Evolutionary conservation across 805 yeast genomes (phyloP).

Genomic region (Scheffersomyces coipomensis): DNA sequence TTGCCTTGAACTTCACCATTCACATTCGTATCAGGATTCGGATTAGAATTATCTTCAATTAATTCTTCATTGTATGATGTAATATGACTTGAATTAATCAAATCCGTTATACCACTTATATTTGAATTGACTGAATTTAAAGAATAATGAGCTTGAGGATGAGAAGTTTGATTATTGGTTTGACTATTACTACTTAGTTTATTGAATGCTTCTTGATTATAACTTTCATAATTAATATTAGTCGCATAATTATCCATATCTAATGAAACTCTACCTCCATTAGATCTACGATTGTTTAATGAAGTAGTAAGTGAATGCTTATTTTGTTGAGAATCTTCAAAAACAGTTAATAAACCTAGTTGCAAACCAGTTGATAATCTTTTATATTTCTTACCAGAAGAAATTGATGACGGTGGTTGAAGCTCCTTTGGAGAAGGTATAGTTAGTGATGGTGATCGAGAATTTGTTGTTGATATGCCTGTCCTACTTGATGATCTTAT

Average conservation of each 20-base stretch:
- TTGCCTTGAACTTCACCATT: conserved; percentile 5
- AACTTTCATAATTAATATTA: conserved; percentile 26
- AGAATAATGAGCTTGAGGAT: conserved; percentile 54
- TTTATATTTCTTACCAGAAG: conserved; percentile 21
- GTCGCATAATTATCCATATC: conserved; percentile 27
- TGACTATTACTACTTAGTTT: conserved; percentile 24
- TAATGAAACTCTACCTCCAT: background rate
- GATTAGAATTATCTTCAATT: conserved; percentile 20
- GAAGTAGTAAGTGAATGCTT: background rate
- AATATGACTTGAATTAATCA: conserved; percentile 43
- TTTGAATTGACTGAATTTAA: conserved; percentile 49
- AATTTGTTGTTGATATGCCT: conserved; percentile 25
- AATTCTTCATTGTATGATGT: conserved; percentile 23
- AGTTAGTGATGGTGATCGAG: conserved; percentile 12
- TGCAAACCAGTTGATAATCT: conserved; percentile 37
- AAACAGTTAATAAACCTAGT: conserved; percentile 36
- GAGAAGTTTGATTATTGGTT: conserved; percentile 9
- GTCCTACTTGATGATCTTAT: conserved; percentile 10
- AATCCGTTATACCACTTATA: conserved; percentile 46
- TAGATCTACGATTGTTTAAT: conserved; percentile 1
- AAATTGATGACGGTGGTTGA: too few species aligned
- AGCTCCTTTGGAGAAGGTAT: conserved; percentile 9
- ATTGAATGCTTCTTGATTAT: conserved; percentile 36
- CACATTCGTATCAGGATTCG: conserved; percentile 8
- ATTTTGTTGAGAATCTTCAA: conserved; percentile 22